These are phyloP conservation scores for Corymbia citriodora DNA, from an alignment of 441 rosid species.

Conservation along the genomic window DNA sequence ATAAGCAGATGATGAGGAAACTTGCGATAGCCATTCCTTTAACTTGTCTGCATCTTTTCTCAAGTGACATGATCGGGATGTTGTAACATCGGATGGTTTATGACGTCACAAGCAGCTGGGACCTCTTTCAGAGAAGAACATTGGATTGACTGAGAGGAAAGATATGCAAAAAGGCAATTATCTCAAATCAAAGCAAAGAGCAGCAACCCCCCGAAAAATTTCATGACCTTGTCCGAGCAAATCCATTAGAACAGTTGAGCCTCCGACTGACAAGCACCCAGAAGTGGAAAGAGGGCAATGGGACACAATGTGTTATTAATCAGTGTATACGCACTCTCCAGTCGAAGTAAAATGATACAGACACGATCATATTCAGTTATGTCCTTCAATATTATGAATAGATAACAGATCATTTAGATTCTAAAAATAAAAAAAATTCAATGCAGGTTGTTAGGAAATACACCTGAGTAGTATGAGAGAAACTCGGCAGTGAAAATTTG, in stretches of 20 bases:
- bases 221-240: background rate
- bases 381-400: background rate
- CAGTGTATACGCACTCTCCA: background rate
- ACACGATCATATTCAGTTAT: background rate
- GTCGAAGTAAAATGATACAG: background rate
- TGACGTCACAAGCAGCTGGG: background rate
- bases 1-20: background rate
- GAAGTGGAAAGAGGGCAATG: background rate
- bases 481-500: background rate
- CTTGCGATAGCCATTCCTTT: background rate
- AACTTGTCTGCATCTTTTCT: background rate
- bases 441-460: background rate
- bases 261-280: background rate
- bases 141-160: background rate
- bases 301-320: background rate
- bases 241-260: background rate
- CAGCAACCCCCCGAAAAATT: background rate
- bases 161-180: background rate
- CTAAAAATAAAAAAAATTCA: background rate
- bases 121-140: background rate
- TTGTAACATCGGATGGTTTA: background rate
- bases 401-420: background rate
- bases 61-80: background rate
- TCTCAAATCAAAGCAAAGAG: background rate
- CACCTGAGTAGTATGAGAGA: background rate